phyloP scores from a whole-genome alignment of 2,329 filamentous ascomycete species.

The Phaeoacremonium minimum region DNA sequence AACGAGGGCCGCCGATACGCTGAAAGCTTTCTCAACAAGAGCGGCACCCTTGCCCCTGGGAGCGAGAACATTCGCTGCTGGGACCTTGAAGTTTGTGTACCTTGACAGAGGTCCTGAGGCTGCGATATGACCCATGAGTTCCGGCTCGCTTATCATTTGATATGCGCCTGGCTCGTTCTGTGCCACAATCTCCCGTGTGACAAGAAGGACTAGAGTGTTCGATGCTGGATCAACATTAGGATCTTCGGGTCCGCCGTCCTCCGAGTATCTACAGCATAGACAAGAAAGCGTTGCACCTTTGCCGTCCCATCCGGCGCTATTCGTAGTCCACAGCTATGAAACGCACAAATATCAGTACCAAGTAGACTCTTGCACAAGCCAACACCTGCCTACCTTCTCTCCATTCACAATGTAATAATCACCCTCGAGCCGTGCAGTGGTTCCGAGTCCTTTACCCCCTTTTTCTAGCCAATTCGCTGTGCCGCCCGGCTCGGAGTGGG shows the following conservation, averaged over 20 bases:
- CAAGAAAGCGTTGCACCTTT: slow-evolving; percentile 6
- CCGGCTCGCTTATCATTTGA: slow-evolving; percentile 37
- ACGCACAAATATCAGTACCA: too few species aligned
- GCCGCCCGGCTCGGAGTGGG: slow-evolving; percentile 8
- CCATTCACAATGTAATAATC: slow-evolving; percentile 4
- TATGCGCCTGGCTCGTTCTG: slow-evolving; percentile 36
- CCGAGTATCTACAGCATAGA: slow-evolving; percentile 5
- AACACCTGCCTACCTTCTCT: slow-evolving; percentile 7
- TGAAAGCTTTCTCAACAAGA: slow-evolving; percentile 37
- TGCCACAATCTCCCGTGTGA: slow-evolving; percentile 41
- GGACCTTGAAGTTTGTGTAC: slow-evolving; percentile 43
- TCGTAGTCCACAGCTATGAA: slow-evolving; percentile 7
- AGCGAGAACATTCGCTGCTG: slow-evolving; percentile 39
- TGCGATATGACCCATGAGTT: slow-evolving; percentile 40
- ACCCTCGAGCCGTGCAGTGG: slow-evolving; percentile 5
- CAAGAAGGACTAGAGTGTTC: slow-evolving; percentile 41
- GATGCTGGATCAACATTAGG: not conserved
- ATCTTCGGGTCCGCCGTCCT: not conserved
- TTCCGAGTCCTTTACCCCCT: slow-evolving; percentile 5
- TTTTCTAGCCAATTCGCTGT: slow-evolving; percentile 9
- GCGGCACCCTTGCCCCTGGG: slow-evolving; percentile 34
- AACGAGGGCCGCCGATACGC: slow-evolving; percentile 39
- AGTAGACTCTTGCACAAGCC: too few species aligned
- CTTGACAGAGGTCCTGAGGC: slow-evolving; percentile 43
- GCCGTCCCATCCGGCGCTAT: slow-evolving; percentile 5